Base-by-base conservation (phyloP, 768 basidiomycete species). In the Amanita jacksonii region DNA sequence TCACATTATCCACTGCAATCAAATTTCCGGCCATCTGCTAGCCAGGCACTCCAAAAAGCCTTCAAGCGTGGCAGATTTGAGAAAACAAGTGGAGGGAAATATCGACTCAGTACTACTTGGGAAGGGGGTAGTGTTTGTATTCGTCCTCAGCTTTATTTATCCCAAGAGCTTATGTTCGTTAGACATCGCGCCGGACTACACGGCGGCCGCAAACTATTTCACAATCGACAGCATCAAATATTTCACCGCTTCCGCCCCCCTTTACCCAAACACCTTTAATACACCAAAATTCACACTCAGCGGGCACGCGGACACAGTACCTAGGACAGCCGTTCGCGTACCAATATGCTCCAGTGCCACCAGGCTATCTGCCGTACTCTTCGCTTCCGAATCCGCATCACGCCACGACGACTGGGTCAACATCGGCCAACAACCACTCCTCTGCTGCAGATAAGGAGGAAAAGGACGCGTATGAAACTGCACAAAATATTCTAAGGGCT, bases 11-110 rank as follows among this genome's bases (percentile, higher is more conserved):
- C 89, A 9, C 58, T 92, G 4, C 85, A 88, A 58, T 79, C 74
- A n/a, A 92, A 91, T 64, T 92, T 92, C 55, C 70, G 89, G 28
- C 86, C 89, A 1, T 89, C 85, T 2, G 89, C 89, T 3, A 87
- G 85, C 53, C 89, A 92, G 60, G 89, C 89, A 5, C 63, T 92
- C 43, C 85, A 88, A 59, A 91, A 90, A 52, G 88, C 89, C 3
- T 87, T 68, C 61, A 85, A 80, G 58, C 72, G 87, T 36, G 88
- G 88, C 7, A 69, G 89, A 19, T 72, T 92, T 42, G 79, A 85
- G 56, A 92, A 91, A 57, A 73, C 72, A 23, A 68, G 62, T n/a
- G 69, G 70, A 40, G 83, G 82, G 2, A 83, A 80, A 57, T 92
- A 92, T 60, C 68, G 79, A 31, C 57, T 91, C 16, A 91, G 82